Evolutionary conservation across 1,284 basidiomycete genomes (phyloP).

Genomic region (Cronartium quercuum): DNA sequence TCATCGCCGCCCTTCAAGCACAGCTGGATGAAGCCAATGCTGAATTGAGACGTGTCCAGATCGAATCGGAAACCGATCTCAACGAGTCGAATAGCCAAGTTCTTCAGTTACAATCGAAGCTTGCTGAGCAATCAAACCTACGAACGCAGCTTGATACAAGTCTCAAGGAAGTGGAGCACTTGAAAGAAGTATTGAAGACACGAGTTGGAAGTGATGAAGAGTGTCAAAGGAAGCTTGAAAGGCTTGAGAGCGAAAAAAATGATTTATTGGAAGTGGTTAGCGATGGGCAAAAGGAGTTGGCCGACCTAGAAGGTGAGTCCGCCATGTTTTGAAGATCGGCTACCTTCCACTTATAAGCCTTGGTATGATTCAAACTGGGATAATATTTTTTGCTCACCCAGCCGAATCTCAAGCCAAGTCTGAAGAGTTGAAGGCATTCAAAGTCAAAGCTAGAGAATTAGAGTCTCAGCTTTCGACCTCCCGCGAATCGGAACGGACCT

Average conservation of each 20-base stretch:
- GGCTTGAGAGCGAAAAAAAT: conserved; percentile 17
- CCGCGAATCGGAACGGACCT: conserved; percentile 10
- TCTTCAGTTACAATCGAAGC: conserved; percentile 21
- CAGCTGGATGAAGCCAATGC: conserved; percentile 22
- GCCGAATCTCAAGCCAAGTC: conserved; percentile 11
- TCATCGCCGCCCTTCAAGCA: not conserved
- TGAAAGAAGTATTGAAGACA: conserved; percentile 3
- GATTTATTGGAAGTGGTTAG: conserved; percentile 22
- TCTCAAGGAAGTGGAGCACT: conserved; percentile 8
- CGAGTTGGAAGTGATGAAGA: not conserved
- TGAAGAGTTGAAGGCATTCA: conserved; percentile 10
- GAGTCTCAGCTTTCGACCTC: conserved; percentile 7
- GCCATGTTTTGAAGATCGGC: not conserved
- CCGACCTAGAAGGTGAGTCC: conserved; percentile 25
- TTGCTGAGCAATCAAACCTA: not conserved
- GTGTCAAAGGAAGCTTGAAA: not conserved
- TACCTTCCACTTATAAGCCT: not conserved
- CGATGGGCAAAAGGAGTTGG: conserved; percentile 16
- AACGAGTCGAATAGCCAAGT: conserved; percentile 2
- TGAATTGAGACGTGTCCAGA: conserved; percentile 19
- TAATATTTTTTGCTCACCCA: not conserved
- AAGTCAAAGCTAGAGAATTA: conserved; percentile 4
- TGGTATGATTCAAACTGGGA: not conserved
- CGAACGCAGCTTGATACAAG: conserved; percentile 15
- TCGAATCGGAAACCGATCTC: conserved; percentile 31